Conservation (phyloP, 2,329 filamentous ascomycete genomes). For the Emericellopsis atlantica region DNA sequence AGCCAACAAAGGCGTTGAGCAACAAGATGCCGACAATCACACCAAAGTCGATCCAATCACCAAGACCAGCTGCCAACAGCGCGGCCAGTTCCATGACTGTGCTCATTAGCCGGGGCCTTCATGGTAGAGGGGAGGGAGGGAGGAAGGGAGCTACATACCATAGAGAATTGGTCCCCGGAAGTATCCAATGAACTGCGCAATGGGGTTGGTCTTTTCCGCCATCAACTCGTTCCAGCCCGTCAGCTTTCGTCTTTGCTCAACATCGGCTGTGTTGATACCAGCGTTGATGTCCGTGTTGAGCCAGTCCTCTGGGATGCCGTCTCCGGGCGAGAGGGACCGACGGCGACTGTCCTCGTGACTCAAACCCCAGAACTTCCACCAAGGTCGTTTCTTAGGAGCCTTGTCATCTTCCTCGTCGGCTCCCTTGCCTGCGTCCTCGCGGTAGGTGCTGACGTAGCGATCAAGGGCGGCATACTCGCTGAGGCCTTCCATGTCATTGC, state of each 20-base stretch:
- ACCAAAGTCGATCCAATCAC: slow-evolving; percentile 61
- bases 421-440: slow-evolving; percentile 17
- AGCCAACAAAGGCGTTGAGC: slow-evolving; percentile 66
- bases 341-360: neutral
- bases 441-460: slow-evolving; percentile 23
- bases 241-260: slow-evolving; percentile 52
- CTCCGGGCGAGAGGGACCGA: slow-evolving; percentile 8
- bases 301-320: slow-evolving; percentile 51
- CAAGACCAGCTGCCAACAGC: slow-evolving; percentile 59
- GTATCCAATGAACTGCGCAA: slow-evolving; percentile 63
- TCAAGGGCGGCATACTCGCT: slow-evolving; percentile 9
- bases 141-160: slow-evolving; percentile 36
- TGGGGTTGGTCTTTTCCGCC: slow-evolving; percentile 64
- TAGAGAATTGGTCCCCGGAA: slow-evolving; percentile 69
- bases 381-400: slow-evolving; percentile 12
- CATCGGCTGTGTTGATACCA: slow-evolving; percentile 46
- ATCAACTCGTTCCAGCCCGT: slow-evolving; percentile 60
- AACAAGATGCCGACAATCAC: slow-evolving; percentile 65
- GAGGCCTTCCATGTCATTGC: slow-evolving; percentile 2
- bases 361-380: slow-evolving; percentile 23
- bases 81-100: slow-evolving; percentile 65
- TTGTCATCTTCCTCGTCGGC: slow-evolving; percentile 11
- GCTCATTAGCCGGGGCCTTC: neutral
- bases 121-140: neutral
- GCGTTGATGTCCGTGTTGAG: slow-evolving; percentile 53